Conservation (phyloP, 148 eudicot species). For the Chenopodium formosanum region DNA sequence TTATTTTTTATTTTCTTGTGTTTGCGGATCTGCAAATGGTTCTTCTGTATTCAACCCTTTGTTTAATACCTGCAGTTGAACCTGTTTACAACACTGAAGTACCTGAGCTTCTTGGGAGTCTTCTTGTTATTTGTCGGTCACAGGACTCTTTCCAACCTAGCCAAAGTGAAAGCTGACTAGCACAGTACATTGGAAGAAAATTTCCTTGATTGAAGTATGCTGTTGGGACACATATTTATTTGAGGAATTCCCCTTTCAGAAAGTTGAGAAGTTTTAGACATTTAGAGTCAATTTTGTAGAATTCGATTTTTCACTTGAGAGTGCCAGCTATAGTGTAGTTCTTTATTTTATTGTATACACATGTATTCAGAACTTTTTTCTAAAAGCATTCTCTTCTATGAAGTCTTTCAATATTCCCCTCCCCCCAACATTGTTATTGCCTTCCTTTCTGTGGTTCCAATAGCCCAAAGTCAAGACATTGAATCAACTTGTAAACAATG, state of each 20-base stretch:
- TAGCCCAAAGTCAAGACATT: too few relatives aligned
- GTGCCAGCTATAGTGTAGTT: constrained; percentile 16
- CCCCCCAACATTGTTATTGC: too few relatives aligned
- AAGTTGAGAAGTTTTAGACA: constrained; percentile 13
- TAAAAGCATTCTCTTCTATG: constrained; percentile 12
- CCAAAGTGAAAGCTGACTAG: constrained; percentile 82
- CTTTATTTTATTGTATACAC: constrained; percentile 22
- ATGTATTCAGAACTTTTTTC: constrained; percentile 20
- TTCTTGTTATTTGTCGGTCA: constrained; percentile 85
- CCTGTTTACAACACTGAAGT: constrained; percentile 81
- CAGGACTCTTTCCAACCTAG: constrained; percentile 76
- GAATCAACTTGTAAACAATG: too few relatives aligned
- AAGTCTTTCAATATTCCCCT: background rate
- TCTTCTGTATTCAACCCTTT: background rate
- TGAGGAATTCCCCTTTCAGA: constrained; percentile 15
- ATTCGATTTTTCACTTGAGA: constrained; percentile 8
- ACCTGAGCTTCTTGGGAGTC: constrained; percentile 68
- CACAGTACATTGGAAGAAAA: background rate
- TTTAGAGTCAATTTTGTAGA: constrained; percentile 35
- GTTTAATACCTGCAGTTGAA: constrained; percentile 57
- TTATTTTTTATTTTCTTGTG: background rate
- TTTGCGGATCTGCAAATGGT: background rate
- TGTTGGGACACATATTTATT: constrained; percentile 2
- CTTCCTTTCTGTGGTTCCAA: too few relatives aligned
- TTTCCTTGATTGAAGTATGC: background rate